Evolutionary conservation across 257 asterid species (phyloP), one percentile per base, ranked within the genome.

Genomic region (Capsicum chinense): DNA sequence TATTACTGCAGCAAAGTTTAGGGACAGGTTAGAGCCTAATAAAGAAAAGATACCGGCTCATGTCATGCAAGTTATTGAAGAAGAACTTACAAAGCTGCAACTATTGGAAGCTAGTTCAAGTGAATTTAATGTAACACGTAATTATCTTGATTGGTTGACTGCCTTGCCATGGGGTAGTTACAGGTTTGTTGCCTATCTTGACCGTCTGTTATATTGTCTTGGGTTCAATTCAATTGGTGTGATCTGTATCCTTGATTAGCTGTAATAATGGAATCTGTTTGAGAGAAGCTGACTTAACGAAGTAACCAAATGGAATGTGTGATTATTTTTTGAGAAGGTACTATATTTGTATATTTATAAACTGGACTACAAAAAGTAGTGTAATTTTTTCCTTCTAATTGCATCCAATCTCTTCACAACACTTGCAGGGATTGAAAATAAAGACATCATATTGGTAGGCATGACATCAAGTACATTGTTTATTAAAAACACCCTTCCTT

Each of bases 91-190:
- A 62, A 97, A 97, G 85, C 89, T 95, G 85, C 98, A 93, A 86
- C 85, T 95, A 83, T 76, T 97, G 84, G 99, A 97, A 91, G 97
- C 99, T n/a, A 97, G 99, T 91, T 97, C 99, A 11, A 97, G 99
- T 90, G 99, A 97, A 90, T 97, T 97, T 86, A 97, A 95, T 17
- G 99, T 95, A 42, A 97, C 99, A 56, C 98, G 99, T 83, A 95
- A 95, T 88, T 97, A 97, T 91, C 95, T 97, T 83, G 99, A 97
- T 89, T 97, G 99, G 99, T 92, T 95, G 94, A 97, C 99, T 85
- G 97, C 97, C 4, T 83, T 97, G 90, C 99, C 99, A 39, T 97
- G 99, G 99, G 98, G 99, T 48, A 97, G 92, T 89, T 95, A 93
- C 94, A 97, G 99, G 99, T 97, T 79, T 83, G 88, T 67, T 37